Conservation (phyloP, 371 early-diverging fungal species). For the Syncephalastrum monosporum region DNA sequence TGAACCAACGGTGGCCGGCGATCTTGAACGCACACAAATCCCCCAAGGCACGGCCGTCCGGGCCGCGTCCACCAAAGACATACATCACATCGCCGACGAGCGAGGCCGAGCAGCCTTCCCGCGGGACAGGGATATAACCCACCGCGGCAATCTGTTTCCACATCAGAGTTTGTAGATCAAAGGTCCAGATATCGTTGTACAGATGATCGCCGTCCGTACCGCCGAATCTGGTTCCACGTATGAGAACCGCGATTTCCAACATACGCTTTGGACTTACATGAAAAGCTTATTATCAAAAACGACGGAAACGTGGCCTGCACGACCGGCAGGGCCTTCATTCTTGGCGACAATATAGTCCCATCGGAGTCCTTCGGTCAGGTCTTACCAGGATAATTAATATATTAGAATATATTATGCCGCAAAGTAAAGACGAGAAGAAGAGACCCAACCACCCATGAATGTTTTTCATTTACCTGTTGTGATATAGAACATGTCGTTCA, state of each 20-base stretch:
- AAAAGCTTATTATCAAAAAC: slow-evolving; percentile 56
- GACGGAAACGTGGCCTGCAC: slow-evolving; percentile 59
- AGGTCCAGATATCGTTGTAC: slow-evolving; percentile 78
- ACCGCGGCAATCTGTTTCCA: slow-evolving; percentile 66
- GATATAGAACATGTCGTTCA: slow-evolving; percentile 50
- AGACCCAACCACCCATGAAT: no score
- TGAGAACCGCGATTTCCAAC: background rate
- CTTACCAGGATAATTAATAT: no score
- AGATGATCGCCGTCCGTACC: slow-evolving; percentile 69
- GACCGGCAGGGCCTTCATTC: slow-evolving; percentile 54
- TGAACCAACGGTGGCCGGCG: slow-evolving; percentile 66
- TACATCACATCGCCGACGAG: slow-evolving; percentile 77
- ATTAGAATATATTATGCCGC: no score
- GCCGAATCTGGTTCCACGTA: slow-evolving; percentile 54
- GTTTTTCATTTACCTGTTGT: no score
- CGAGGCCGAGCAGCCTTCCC: slow-evolving; percentile 65
- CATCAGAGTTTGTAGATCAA: slow-evolving; percentile 50
- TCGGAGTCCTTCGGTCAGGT: slow-evolving; percentile 35
- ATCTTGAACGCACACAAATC: slow-evolving; percentile 77
- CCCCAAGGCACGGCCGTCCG: slow-evolving; percentile 58
- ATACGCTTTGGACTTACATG: slow-evolving; percentile 42
- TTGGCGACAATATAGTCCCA: slow-evolving; percentile 51
- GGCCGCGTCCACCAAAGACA: slow-evolving; percentile 70
- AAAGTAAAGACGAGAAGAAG: no score
- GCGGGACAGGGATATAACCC: slow-evolving; percentile 65